Base-by-base conservation (phyloP, 2,329 filamentous ascomycete genomes). In the Beauveria caledonica region DNA sequence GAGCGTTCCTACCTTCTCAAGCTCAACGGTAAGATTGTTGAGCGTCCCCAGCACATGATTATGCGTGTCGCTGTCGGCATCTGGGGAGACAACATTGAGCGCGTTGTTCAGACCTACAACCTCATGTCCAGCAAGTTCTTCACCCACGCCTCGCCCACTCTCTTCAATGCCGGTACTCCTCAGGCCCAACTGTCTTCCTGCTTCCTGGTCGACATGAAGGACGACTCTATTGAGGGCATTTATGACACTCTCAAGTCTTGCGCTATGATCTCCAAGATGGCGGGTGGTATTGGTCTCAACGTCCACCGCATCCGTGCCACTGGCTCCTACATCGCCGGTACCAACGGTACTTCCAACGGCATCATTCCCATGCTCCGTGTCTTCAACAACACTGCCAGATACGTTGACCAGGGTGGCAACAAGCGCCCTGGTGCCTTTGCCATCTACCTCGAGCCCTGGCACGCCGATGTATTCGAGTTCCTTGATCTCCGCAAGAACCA, bases 211-310 rank as follows among this genome's bases (percentile, higher is more conserved):
- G 94, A 97, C 76, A 97, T 99, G 88, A 99, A 97, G 82, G 92
- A 96, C 56, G 94, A 99, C 78, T 97, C 92, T 76, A 99, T 99
- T 71, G 94, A 99, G 67, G 94, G 94, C 68, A 99, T 99, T 73
- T 99, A 99, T 71, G 94, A 99, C 73, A 99, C 94, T 19, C 84
- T 99, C 68, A 99, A 99, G 86, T 97, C 91, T 1, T 99, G 94
- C 77, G 94, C 94, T 67, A 93, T 99, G 91, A 99, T 99, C 77
- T 99, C 94, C 72, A 99, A 99, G 85, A 97, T 94, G 78, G 94
- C 94, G 68, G 94, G 94, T 74, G 94, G 94, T 74, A 97, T 99
- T 73, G 94, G 94, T 69, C 82, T 99, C 65, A 97, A 99, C 71
- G 87, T 93, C 56, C 94, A 99, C 80, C 88, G 92, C 70, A 99